These are phyloP conservation scores for Microbotryum silenes-acaulis DNA, from an alignment of 1,284 basidiomycete genomes.

Conservation along the genomic window DNA sequence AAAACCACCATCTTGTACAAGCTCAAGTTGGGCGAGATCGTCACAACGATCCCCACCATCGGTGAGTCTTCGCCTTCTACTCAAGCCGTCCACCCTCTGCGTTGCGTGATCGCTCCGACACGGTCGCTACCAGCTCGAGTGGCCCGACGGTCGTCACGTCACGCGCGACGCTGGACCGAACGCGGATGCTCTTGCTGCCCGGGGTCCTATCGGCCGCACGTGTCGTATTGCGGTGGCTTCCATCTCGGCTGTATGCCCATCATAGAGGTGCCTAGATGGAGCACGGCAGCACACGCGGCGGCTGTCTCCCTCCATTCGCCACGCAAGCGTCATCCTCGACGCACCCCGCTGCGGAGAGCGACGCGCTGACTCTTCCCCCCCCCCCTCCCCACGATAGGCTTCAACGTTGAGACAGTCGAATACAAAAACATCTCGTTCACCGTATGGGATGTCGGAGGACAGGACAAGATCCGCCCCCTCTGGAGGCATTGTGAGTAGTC, in stretches of 20 bases:
- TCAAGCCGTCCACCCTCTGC: background rate
- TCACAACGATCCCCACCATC: conserved; percentile 98
- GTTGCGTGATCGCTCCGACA: background rate
- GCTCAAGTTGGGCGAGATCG: conserved; percentile 97
- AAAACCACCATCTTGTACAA: conserved; percentile 87
- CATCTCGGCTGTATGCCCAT: no score
- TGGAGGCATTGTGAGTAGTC: conserved; percentile 92
- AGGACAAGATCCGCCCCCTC: conserved; percentile 95
- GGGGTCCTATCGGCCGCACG: no score
- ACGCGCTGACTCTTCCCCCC: background rate
- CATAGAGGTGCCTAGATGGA: no score
- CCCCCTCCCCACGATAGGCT: conserved; percentile 51
- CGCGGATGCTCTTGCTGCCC: no score
- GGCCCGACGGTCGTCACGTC: background rate
- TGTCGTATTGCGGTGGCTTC: no score
- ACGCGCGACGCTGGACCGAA: no score
- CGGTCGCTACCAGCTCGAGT: background rate
- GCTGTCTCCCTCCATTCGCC: background rate
- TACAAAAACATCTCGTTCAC: conserved; percentile 99
- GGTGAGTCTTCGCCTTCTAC: conserved; percentile 51
- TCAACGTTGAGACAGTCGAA: conserved; percentile 99
- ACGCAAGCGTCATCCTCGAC: background rate
- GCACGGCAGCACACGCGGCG: background rate
- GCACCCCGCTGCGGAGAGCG: background rate
- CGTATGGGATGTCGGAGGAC: conserved; percentile 99